These are phyloP conservation scores for Sutorius australiensis DNA, from an alignment of 768 basidiomycete species.

Conservation along the genomic window DNA sequence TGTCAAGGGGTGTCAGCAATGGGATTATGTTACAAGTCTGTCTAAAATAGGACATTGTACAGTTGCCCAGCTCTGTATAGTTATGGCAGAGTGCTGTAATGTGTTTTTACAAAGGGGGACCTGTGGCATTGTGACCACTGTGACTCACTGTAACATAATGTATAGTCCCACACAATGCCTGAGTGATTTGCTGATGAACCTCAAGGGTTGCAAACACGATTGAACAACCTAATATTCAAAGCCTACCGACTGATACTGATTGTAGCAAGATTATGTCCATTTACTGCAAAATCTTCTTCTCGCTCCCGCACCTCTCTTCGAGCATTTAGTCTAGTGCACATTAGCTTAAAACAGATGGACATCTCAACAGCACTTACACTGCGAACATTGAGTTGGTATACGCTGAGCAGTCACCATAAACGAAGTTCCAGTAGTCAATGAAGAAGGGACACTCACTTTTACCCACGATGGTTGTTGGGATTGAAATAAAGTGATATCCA, in stretches of 20 bases:
- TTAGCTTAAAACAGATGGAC: background rate
- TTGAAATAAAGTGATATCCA: background rate
- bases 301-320: constrained; percentile 3
- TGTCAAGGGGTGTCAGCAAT: too few relatives aligned
- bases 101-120: too few relatives aligned
- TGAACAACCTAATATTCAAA: too few relatives aligned
- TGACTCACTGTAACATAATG: too few relatives aligned
- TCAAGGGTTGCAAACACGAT: too few relatives aligned
- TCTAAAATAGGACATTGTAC: too few relatives aligned
- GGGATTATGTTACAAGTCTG: too few relatives aligned
- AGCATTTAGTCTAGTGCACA: constrained; percentile 6
- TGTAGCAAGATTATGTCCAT: background rate
- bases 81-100: too few relatives aligned
- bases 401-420: background rate
- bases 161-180: too few relatives aligned
- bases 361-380: background rate
- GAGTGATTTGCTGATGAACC: too few relatives aligned
- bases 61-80: too few relatives aligned
- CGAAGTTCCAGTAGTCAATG: background rate
- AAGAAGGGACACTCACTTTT: constrained; percentile 1
- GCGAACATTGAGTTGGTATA: constrained; percentile 17
- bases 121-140: too few relatives aligned
- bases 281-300: background rate
- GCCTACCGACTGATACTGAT: constrained; percentile 1
- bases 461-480: constrained; percentile 1